Evolutionary conservation across 352 stramenopile genomes (phyloP).

Genomic region (Pythium pyrilobum): DNA sequence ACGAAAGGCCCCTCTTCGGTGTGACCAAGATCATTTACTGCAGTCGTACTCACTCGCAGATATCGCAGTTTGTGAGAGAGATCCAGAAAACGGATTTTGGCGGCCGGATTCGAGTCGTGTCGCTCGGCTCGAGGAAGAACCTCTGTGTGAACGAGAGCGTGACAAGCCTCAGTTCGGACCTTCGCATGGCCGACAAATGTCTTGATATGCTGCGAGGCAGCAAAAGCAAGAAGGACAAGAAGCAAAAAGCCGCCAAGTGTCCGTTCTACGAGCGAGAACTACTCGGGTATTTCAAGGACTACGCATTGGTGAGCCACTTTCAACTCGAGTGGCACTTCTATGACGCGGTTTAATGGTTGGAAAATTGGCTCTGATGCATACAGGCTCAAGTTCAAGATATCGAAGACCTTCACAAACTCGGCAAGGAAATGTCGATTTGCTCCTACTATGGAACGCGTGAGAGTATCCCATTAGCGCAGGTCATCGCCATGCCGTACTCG

Average conservation of each 20-base stretch:
- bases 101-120: slow-evolving; percentile 65
- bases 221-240: slow-evolving; percentile 43
- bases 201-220: slow-evolving; percentile 82
- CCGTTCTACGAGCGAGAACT: slow-evolving; percentile 80
- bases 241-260: slow-evolving; percentile 55
- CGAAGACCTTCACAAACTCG: slow-evolving; percentile 93
- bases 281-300: slow-evolving; percentile 66
- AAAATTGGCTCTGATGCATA: neutral
- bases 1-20: slow-evolving; percentile 28
- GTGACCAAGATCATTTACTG: slow-evolving; percentile 88
- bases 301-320: slow-evolving; percentile 74
- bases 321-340: no score
- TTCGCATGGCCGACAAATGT: slow-evolving; percentile 82
- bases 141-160: slow-evolving; percentile 80
- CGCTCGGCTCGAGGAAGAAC: slow-evolving; percentile 81
- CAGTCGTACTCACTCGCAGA: slow-evolving; percentile 88
- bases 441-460: slow-evolving; percentile 96
- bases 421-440: slow-evolving; percentile 90
- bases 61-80: slow-evolving; percentile 86
- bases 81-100: slow-evolving; percentile 81
- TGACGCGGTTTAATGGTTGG: no score
- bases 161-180: slow-evolving; percentile 51
- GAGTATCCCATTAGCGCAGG: slow-evolving; percentile 86
- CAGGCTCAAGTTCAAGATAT: slow-evolving; percentile 91
- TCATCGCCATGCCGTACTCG: slow-evolving; percentile 90